Base-by-base conservation (phyloP, 2,329 filamentous ascomycete genomes). In the Claviceps paspali region DNA sequence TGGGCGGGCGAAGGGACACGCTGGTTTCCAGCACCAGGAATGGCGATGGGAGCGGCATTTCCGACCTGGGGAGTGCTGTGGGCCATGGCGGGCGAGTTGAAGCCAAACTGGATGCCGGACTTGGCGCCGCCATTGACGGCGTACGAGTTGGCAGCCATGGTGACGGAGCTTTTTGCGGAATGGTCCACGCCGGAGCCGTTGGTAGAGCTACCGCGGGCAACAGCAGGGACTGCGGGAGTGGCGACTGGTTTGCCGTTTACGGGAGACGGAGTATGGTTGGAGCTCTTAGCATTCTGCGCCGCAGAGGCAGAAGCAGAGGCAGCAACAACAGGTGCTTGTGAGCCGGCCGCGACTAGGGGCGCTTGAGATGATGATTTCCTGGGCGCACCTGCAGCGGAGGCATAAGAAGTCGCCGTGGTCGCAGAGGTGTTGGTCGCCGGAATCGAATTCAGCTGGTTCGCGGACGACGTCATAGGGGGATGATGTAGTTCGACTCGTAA, bases 101-200 rank as follows among this genome's bases (percentile, higher is more conserved):
- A 87, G 47, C 85, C 86, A 52, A 94, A 94, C 64, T 83, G 82
- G 55, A 91, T 82, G 47, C 67, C 69, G 47, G 70, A 64, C 62
- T 73, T 77, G 63, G 58, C 65, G 43, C 62, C 67, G 50, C 84
- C 84, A 67, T 92, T 93, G 49, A 79, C 70, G 43, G 78, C 73
- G 57, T 76, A 82, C 53, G 78, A 78, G 48, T 71, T 82, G 39
- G 82, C 74, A 58, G 76, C 86, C 67, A 95, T 94, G 52, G 87
- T 93, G 52, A 94, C 81, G 14, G 88, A 94, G 46, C 78, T 77
- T 64, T 93, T 94, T 56, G 85, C 76, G 54, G 68, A 72, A 65
- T 96, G 87, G 49, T 85, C 79, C 49, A 67, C 67, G 38, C 68
- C 60, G 47, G 65, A 63, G 47, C 83, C 83, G 73, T 92, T 91